phyloP scores from a whole-genome alignment of 495 filamentous ascomycete genomes.

The Penicillium tannophilum region DNA sequence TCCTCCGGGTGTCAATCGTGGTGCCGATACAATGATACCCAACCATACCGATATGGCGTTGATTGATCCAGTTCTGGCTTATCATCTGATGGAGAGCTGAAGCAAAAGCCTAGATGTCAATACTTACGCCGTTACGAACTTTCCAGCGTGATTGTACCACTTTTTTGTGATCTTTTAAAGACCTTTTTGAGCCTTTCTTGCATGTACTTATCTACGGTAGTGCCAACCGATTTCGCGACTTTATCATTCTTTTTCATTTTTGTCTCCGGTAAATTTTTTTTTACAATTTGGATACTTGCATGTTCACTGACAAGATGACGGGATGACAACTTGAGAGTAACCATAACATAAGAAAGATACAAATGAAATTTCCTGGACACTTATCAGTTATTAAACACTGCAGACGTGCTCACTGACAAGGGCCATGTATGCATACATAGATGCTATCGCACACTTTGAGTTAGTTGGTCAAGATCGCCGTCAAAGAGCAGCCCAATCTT shows the following conservation, averaged over 20 bases:
- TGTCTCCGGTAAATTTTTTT: too few relatives aligned
- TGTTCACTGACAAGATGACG: too few relatives aligned
- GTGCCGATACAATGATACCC: slow-evolving; percentile 36
- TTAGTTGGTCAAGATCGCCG: not conserved
- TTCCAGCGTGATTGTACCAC: not conserved
- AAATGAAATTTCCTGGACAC: too few relatives aligned
- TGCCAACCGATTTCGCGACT: not conserved
- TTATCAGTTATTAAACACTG: too few relatives aligned
- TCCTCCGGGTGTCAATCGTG: slow-evolving; percentile 1
- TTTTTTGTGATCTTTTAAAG: not conserved
- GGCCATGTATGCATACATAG: not conserved
- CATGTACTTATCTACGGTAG: not conserved
- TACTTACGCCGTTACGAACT: not conserved
- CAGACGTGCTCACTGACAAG: not conserved
- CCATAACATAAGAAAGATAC: too few relatives aligned
- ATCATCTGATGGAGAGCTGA: slow-evolving; percentile 31
- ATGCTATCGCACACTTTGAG: not conserved
- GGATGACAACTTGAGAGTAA: too few relatives aligned
- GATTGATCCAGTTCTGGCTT: slow-evolving; percentile 40
- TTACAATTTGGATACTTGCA: too few relatives aligned
- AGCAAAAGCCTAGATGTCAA: not conserved
- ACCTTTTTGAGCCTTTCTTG: not conserved
- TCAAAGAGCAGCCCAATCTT: not conserved
- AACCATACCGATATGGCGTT: slow-evolving; percentile 35
- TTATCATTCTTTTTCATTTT: not conserved